phyloP scores from a whole-genome alignment of 1,284 basidiomycete species.

The Leccinum pachyderme region DNA sequence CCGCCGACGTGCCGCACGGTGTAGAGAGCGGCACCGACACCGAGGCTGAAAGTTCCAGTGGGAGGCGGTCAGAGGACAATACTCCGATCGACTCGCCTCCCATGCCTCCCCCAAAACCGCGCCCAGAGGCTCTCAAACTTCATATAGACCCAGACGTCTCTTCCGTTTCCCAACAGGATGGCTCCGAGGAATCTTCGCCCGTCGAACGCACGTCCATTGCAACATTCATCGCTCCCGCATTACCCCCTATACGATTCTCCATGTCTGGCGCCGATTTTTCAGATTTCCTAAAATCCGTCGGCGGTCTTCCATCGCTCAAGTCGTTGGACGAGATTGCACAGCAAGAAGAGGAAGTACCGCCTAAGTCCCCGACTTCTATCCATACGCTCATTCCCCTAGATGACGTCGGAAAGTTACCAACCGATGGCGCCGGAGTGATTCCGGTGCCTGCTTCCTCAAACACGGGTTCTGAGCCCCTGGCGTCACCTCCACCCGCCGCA shows the following conservation, averaged over 20 bases:
- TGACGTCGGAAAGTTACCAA: constrained; percentile 17
- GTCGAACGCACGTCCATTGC: constrained; percentile 65
- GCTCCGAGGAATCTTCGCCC: constrained; percentile 48
- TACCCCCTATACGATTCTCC: constrained; percentile 81
- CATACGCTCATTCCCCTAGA: constrained; percentile 35
- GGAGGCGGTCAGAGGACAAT: constrained; percentile 33
- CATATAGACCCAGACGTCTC: constrained; percentile 23
- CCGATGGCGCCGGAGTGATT: not conserved
- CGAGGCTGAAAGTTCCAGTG: constrained; percentile 51
- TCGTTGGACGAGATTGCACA: constrained; percentile 45
- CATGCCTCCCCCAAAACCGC: constrained; percentile 49
- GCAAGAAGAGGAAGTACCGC: constrained; percentile 20
- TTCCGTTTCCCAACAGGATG: constrained; percentile 32
- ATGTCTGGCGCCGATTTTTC: constrained; percentile 79
- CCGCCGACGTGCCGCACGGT: constrained; percentile 64
- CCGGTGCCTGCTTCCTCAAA: not conserved
- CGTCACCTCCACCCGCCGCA: not conserved
- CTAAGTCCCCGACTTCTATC: constrained; percentile 24
- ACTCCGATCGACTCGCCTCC: constrained; percentile 39
- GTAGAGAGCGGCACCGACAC: constrained; percentile 75
- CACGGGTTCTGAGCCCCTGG: not conserved
- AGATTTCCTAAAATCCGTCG: constrained; percentile 60
- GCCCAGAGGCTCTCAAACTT: constrained; percentile 24
- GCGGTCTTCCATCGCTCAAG: constrained; percentile 42
- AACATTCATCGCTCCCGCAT: constrained; percentile 75